Conservation (phyloP, 2,329 filamentous ascomycete genomes). For the Pestalotiopsis sp. region DNA sequence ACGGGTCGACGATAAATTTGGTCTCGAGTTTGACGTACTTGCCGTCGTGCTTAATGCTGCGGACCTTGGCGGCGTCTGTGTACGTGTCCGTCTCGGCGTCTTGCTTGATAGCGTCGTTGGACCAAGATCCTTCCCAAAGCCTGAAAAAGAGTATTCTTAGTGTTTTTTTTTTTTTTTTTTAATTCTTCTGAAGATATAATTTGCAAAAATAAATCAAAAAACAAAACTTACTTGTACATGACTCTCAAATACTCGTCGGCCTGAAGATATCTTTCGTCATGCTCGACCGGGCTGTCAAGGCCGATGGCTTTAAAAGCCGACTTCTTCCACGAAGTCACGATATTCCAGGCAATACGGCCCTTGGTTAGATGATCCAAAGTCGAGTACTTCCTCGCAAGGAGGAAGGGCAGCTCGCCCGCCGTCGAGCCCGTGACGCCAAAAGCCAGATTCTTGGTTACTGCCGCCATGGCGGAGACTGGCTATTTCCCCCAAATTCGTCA, state of each 20-base stretch:
- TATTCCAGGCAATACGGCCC: conserved; percentile 67
- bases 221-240: conserved; percentile 55
- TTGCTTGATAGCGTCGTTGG: conserved; percentile 56
- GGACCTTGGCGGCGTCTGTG: conserved; percentile 59
- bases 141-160: conserved; percentile 28
- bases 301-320: conserved; percentile 65
- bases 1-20: conserved; percentile 53
- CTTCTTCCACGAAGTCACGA: conserved; percentile 59
- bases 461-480: conserved; percentile 67
- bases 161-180: no score
- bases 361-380: conserved; percentile 64
- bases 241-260: conserved; percentile 65
- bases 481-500: no score
- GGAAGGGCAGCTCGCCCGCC: conserved; percentile 63
- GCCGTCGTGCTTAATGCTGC: conserved; percentile 62
- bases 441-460: conserved; percentile 64
- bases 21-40: conserved; percentile 53
- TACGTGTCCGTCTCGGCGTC: conserved; percentile 58
- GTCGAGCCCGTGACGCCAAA: conserved; percentile 67
- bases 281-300: conserved; percentile 57
- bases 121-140: conserved; percentile 59
- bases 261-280: conserved; percentile 63
- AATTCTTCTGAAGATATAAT: no score
- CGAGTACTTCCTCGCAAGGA: conserved; percentile 64
- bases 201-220: no score